phyloP scores from a whole-genome alignment of 805 yeast genomes.

The Pichia scutulata region DNA sequence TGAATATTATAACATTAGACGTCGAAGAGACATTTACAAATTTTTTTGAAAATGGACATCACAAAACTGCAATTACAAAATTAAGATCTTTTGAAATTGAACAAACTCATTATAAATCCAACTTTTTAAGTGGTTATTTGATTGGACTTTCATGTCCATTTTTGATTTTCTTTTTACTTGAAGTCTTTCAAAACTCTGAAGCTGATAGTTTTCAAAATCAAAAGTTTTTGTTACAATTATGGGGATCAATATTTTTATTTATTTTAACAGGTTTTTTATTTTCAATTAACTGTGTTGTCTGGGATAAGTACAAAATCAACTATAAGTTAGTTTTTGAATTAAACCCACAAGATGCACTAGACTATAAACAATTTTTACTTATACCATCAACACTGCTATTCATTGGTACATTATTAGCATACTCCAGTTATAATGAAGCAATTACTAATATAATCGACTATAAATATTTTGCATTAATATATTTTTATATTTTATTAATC shows the following conservation, averaged over 20 bases:
- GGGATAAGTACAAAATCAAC: constrained; percentile 71
- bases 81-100: constrained; percentile 40
- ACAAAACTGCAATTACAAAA: constrained; percentile 65
- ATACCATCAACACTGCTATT: constrained; percentile 54
- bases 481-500: constrained; percentile 42
- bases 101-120: constrained; percentile 34
- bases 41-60: constrained; percentile 60
- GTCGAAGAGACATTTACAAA: constrained; percentile 61
- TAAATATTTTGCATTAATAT: constrained; percentile 72
- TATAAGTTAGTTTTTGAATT: constrained; percentile 90
- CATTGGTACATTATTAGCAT: constrained; percentile 50
- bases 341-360: constrained; percentile 56
- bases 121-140: constrained; percentile 57
- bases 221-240: constrained; percentile 61
- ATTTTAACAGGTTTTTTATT: constrained; percentile 55
- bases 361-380: constrained; percentile 56
- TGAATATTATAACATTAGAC: constrained; percentile 50
- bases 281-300: constrained; percentile 60
- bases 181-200: constrained; percentile 4
- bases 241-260: constrained; percentile 82
- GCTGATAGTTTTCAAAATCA: constrained; percentile 43
- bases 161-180: constrained; percentile 24
- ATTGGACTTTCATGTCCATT: constrained; percentile 69
- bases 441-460: constrained; percentile 54
- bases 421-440: constrained; percentile 65